Base-by-base conservation (phyloP, 257 asterid genomes). In the Primulina tabacum region DNA sequence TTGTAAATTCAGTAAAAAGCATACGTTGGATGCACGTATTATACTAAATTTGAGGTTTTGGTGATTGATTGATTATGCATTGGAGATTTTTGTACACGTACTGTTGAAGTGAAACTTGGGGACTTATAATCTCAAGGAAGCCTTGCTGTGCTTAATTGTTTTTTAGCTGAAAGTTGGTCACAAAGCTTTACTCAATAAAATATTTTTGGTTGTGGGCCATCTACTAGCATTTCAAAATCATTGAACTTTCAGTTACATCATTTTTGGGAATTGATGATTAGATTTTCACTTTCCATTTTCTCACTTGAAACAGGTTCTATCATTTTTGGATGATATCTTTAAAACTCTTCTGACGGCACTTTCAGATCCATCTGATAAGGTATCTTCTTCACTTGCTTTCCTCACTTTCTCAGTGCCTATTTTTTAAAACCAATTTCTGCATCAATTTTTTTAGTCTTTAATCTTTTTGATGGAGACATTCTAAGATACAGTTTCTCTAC, bases 281-380 rank as follows among this genome's bases (percentile, higher is more conserved):
- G 7, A 20, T 74, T 28, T 63, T 71, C 37, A 57, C 62, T 38
- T 56, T 55, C 65, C 58, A 64, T 47, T 65, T 67, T 75, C 21
- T 78, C 62, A 38, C 62, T 74, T 69, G 79, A 17, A 70, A 70
- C 96, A 95, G 99, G 97, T 92, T 72, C 86, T 95, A 35, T 82
- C 87, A 64, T 87, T 85, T 79, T 82, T 92, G 80, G 79, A 86
- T 67, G 97, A 92, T 60, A 78, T 92, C 72, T 92, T 92, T 62
- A 95, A 89, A 65, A 82, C 95, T 37, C 98, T 95, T 78, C 77
- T 92, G 67, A 87, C 92, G 90, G 92, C 95, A 10, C 89, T 95
- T 37, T 92, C 98, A 63, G 99, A 95, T 86, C 96, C 97, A 62
- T 95, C 98, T 47, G 98, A 95, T 60, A 92, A 95, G 99, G 99